Conservation (phyloP, 129 eudicot genomes). For the Deinandra increscens region DNA sequence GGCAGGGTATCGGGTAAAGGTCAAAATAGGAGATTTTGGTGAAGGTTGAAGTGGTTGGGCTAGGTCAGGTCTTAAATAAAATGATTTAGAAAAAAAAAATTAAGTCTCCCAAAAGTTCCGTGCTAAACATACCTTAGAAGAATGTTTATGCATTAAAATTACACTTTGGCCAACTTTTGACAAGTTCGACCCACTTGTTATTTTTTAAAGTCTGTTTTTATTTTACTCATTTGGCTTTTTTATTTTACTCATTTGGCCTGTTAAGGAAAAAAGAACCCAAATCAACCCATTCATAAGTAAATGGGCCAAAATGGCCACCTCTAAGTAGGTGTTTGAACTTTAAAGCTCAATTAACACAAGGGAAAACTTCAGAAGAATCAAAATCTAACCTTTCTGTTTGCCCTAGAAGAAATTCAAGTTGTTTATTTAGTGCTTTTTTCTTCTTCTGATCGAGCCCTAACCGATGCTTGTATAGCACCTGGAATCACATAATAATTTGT, state of each 20-base stretch:
- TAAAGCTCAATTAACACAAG: too few species aligned
- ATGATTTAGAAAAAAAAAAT: background rate
- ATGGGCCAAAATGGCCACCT: background rate
- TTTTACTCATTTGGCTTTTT: background rate
- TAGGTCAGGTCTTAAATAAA: too few species aligned
- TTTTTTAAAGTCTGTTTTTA: background rate
- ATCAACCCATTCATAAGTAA: background rate
- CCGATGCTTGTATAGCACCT: slow-evolving; percentile 96
- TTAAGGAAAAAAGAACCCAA: background rate
- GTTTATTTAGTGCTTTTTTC: slow-evolving; percentile 94
- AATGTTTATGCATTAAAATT: background rate
- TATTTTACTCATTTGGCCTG: background rate
- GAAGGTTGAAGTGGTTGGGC: too few species aligned
- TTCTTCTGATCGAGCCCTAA: slow-evolving; percentile 88
- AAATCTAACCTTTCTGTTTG: slow-evolving; percentile 85
- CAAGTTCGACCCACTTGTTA: background rate
- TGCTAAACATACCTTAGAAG: too few species aligned
- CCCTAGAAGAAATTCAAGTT: slow-evolving; percentile 90
- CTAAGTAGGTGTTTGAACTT: too few species aligned
- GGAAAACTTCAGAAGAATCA: too few species aligned
- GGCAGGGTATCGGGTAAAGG: background rate
- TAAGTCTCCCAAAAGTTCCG: background rate
- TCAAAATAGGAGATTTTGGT: background rate
- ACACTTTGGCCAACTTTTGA: background rate
- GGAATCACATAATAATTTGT: slow-evolving; percentile 22